Base-by-base conservation (phyloP, 148 eudicot genomes). In the Chenopodium quinoa region DNA sequence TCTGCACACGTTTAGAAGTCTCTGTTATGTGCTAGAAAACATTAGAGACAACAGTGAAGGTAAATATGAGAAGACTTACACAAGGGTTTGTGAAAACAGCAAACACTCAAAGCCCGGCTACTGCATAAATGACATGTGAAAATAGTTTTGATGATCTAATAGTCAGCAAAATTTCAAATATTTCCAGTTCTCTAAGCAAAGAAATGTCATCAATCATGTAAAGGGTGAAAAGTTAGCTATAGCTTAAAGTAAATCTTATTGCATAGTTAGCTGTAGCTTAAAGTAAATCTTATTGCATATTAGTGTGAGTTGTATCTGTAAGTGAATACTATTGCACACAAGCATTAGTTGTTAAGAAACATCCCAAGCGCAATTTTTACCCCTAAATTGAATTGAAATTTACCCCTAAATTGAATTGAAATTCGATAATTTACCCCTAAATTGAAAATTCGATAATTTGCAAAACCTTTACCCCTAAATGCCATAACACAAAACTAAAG, bases 51-150 rank as follows among this genome's bases (percentile, higher is more conserved):
- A 12, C 11, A 66, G 37, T 65, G 44, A 25, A 71, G 56, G 65
- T 47, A 71, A 32, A 22, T 60, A 10, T 23, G 73, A 65, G 86
- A 78, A 27, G 60, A 86, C 94, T 91, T 70, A 93, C 97, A 76
- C 92, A 89, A 75, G 97, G 97, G 27, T 47, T 62, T 14, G 91
- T 83, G 72, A 93, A 93, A 75, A 79, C 76, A 76, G 78, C 77
- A 23, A 91, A 83, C 62, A 85, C 81, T 8, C 78, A 52, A 32
- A 88, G 85, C 72, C 84, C 86, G 16, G 91, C 88, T 75, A 85
- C 82, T 46, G 82, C 86, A 83, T 93, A 93, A 82, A 90, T 90
- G 83, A 91, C 86, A 94, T 93, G 90, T 75, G 46, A 23, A 60
- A 52, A 12, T 22, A 20, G 22, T 50, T 8, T 25, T 63, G 20